Conservation (phyloP, 495 filamentous ascomycete species). For the Geoglossum glabrum region DNA sequence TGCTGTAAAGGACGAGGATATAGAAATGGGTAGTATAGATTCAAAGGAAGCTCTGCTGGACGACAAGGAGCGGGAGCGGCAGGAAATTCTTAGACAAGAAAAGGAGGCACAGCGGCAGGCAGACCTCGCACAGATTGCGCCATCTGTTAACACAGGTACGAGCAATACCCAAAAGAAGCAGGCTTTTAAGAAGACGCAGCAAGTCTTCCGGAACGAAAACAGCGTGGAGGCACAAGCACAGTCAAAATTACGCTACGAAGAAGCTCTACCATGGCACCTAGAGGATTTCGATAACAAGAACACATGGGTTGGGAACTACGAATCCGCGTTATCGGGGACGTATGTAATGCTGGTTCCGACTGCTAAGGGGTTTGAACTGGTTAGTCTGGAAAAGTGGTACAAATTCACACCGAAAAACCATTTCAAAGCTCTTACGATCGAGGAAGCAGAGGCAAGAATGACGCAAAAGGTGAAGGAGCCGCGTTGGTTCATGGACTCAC, state of each 20-base stretch:
- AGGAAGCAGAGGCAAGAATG: constrained; percentile 72
- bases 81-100: constrained; percentile 49
- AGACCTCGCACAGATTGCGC: constrained; percentile 76
- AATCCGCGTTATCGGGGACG: constrained; percentile 60
- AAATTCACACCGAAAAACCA: constrained; percentile 67
- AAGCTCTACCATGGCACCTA: constrained; percentile 85
- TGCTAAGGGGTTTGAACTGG: constrained; percentile 49
- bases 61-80: constrained; percentile 48
- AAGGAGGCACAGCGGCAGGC: constrained; percentile 64
- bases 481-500: constrained; percentile 54
- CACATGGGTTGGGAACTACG: constrained; percentile 79
- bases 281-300: constrained; percentile 92
- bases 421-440: constrained; percentile 60
- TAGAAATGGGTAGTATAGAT: constrained; percentile 19
- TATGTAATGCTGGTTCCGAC: constrained; percentile 52
- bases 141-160: constrained; percentile 29
- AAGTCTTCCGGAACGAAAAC: constrained; percentile 31
- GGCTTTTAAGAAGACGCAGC: constrained; percentile 54
- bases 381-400: constrained; percentile 90
- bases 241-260: constrained; percentile 72
- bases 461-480: constrained; percentile 48
- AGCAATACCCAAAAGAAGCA: constrained; percentile 38
- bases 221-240: constrained; percentile 60
- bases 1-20: constrained; percentile 31
- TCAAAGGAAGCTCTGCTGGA: constrained; percentile 31